These are phyloP conservation scores for Haberlea rhodopensis DNA, from an alignment of 257 asterid genomes.

Conservation along the genomic window DNA sequence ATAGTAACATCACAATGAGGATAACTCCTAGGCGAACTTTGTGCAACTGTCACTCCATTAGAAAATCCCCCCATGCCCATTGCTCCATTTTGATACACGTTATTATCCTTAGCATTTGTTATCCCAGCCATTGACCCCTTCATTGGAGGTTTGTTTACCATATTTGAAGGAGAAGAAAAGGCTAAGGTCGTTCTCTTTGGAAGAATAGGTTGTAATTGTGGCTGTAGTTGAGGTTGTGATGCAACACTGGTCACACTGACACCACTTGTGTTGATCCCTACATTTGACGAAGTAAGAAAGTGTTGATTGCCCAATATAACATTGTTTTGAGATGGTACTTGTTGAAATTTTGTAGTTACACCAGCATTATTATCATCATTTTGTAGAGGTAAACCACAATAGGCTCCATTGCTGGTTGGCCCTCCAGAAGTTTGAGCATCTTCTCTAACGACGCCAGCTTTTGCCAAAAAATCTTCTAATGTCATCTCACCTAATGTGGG, in stretches of 20 bases:
- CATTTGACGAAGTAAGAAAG: conserved; percentile 37
- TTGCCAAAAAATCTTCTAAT: conserved; percentile 68
- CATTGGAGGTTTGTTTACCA: conserved; percentile 41
- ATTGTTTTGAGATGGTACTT: conserved; percentile 31
- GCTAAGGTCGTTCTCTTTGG: conserved; percentile 68
- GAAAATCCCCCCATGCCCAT: conserved; percentile 43
- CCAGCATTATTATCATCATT: conserved; percentile 33
- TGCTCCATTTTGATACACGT: conserved; percentile 40
- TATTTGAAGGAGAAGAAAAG: conserved; percentile 58
- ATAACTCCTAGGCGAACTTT: conserved; percentile 61
- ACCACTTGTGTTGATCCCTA: conserved; percentile 43
- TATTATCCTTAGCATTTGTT: conserved; percentile 38
- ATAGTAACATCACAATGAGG: conserved; percentile 41
- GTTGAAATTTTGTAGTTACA: conserved; percentile 53
- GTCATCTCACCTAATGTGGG: conserved; percentile 83
- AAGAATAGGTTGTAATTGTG: conserved; percentile 62
- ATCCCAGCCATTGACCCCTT: conserved; percentile 41
- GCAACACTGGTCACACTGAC: conserved; percentile 33
- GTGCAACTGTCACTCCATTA: conserved; percentile 44
- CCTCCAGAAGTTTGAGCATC: conserved; percentile 47
- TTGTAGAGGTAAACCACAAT: conserved; percentile 35
- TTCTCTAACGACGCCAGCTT: conserved; percentile 82
- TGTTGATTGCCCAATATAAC: conserved; percentile 47
- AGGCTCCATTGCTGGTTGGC: conserved; percentile 33
- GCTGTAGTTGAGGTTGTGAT: conserved; percentile 26